Conservation (phyloP, 73 alveolate species). For the Diophrys sp. region DNA sequence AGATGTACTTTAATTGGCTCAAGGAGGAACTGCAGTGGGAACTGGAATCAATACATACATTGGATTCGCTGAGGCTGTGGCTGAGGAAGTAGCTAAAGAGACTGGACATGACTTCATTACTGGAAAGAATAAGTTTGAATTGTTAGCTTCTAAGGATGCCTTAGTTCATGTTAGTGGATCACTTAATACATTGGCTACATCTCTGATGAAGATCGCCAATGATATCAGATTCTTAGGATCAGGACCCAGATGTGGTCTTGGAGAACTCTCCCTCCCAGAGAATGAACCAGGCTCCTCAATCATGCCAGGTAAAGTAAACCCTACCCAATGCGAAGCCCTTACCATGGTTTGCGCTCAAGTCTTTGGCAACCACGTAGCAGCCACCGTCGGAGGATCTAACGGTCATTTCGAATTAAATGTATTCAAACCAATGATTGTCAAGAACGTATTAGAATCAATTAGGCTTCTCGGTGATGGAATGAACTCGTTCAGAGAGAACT, state of each 20-base stretch:
- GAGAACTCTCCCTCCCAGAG: slow-evolving; percentile 96
- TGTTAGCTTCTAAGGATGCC: slow-evolving; percentile 97
- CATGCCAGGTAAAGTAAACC: slow-evolving; percentile 99
- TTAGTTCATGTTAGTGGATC: slow-evolving; percentile 90
- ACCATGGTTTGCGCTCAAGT: slow-evolving; percentile 99
- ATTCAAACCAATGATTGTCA: slow-evolving; percentile 97
- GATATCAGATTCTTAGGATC: slow-evolving; percentile 97
- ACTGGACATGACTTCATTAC: slow-evolving; percentile 89
- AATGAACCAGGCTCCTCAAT: slow-evolving; percentile 99
- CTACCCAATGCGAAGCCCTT: slow-evolving; percentile 98
- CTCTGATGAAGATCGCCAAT: slow-evolving; percentile 97
- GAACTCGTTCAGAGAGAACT: slow-evolving; percentile 86
- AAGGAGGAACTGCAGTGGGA: slow-evolving; percentile 99
- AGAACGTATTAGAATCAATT: slow-evolving; percentile 90
- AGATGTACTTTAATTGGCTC: slow-evolving; percentile 85
- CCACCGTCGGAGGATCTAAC: slow-evolving; percentile 96
- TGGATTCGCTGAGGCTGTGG: slow-evolving; percentile 86
- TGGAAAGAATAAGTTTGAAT: slow-evolving; percentile 92
- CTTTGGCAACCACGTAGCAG: slow-evolving; percentile 97
- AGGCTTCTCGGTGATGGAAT: slow-evolving; percentile 95
- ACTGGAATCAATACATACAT: slow-evolving; percentile 98
- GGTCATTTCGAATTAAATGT: slow-evolving; percentile 99
- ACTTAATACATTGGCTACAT: slow-evolving; percentile 89
- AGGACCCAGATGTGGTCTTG: slow-evolving; percentile 99
- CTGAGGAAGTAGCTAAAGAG: slow-evolving; percentile 84